phyloP scores from a whole-genome alignment of 768 basidiomycete species.

The Termitomyces bulborhizus region DNA sequence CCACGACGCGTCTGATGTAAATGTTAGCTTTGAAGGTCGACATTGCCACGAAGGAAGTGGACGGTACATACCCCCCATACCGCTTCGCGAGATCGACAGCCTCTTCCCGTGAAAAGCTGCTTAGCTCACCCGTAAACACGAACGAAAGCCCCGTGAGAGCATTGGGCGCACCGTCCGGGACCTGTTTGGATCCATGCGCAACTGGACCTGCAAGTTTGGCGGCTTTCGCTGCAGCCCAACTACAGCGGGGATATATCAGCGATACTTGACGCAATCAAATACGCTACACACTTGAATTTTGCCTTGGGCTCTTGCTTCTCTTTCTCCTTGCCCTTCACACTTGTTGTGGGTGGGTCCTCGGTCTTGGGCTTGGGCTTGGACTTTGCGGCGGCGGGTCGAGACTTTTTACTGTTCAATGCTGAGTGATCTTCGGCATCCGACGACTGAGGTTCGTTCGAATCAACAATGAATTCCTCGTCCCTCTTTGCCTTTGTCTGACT shows the following conservation, averaged over 20 bases:
- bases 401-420: not conserved
- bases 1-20: conserved; percentile 67
- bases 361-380: conserved; percentile 13
- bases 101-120: conserved; percentile 83
- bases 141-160: conserved; percentile 84
- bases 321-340: conserved; percentile 10
- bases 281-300: conserved; percentile 22
- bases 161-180: conserved; percentile 65
- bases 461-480: conserved; percentile 24
- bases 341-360: conserved; percentile 1
- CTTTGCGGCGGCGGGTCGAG: conserved; percentile 9
- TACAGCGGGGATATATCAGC: conserved; percentile 7
- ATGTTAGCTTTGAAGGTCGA: not conserved
- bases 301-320: conserved; percentile 11
- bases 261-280: not conserved
- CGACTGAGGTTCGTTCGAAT: conserved; percentile 10
- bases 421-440: conserved; percentile 15
- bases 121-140: conserved; percentile 94
- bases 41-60: not conserved
- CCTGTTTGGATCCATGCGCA: conserved; percentile 62
- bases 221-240: conserved; percentile 45
- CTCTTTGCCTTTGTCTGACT: conserved; percentile 17
- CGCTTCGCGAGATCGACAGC: conserved; percentile 86
- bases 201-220: conserved; percentile 56
- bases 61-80: conserved; percentile 73